A percentile compares a stretch with the other conserved stretches of the same genome.
These are phyloP conservation scores for Russula sp. DNA, from an alignment of 768 basidiomycete genomes.

Conservation along the genomic window DNA sequence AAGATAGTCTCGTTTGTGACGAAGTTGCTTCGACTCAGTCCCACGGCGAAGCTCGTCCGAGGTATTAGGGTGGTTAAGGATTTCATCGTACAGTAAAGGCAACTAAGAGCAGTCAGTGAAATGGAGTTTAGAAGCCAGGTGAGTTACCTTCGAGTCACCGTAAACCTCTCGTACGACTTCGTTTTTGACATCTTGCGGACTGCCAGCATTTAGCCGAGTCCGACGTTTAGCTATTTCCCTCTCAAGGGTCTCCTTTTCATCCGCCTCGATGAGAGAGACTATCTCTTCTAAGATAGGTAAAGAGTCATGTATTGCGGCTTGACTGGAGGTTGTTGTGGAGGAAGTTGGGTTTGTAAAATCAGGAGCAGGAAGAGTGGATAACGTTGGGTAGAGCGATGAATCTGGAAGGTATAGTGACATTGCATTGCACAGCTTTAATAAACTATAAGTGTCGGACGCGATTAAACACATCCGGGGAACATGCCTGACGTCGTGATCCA, in stretches of 20 bases:
- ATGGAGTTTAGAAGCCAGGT: neutral
- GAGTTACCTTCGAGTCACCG: constrained; percentile 50
- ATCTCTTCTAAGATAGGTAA: constrained; percentile 72
- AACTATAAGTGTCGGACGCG: neutral
- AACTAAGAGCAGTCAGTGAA: constrained; percentile 40
- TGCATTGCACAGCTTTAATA: constrained; percentile 53
- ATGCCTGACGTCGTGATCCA: constrained; percentile 56
- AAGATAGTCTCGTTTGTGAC: constrained; percentile 57
- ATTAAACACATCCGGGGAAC: constrained; percentile 1
- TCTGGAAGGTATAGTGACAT: constrained; percentile 70
- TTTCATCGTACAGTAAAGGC: constrained; percentile 64
- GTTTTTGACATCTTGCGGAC: constrained; percentile 50
- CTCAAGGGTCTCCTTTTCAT: constrained; percentile 52
- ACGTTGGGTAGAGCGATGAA: constrained; percentile 54
- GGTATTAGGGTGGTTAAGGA: constrained; percentile 77
- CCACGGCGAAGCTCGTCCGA: constrained; percentile 71
- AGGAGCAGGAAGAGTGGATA: constrained; percentile 65
- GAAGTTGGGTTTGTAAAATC: constrained; percentile 69
- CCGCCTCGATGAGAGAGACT: constrained; percentile 51
- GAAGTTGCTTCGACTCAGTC: constrained; percentile 71
- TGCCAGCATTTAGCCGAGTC: constrained; percentile 63
- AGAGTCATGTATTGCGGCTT: constrained; percentile 60
- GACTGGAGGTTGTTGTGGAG: constrained; percentile 51
- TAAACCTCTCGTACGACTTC: constrained; percentile 66
- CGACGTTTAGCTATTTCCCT: constrained; percentile 74